Evolutionary conservation across 2,329 filamentous ascomycete species (phyloP), one percentile per base, ranked within the genome.

Genomic region (Cladophialophora carrionii): DNA sequence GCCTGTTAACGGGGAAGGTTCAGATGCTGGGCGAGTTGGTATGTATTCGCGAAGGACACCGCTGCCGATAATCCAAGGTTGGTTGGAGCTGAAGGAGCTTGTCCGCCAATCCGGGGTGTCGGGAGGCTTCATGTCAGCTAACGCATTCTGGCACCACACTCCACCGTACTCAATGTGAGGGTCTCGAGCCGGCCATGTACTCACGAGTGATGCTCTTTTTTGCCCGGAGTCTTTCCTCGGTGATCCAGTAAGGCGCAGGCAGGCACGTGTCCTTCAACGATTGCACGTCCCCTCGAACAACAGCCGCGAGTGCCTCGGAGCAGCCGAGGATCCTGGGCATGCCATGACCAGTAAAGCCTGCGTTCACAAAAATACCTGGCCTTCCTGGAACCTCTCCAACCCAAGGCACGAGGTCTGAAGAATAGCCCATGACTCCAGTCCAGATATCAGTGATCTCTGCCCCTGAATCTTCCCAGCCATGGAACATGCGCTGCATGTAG

Each of bases 291-390:
- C 64, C 67, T 8, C 62, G 32, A 64, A 73, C 10, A 58, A 77
- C 66, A 71, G 69, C 22, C 74, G 59, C 67, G 87, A 80, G 83
- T 88, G 86, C 32, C 77, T 75, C 1, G 81, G 83, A 64, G 89
- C 70, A 0, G 83, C 87, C 69, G 22, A 69, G 84, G 61, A 85
- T 85, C 34, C 86, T 74, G 0, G 87, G 87, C 87, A 89, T 89
- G 0, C 87, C 86, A 73, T 89, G 86, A 0, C 88, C 88, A 68
- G 88, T 87, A 68, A 89, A 89, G 6, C 85, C 82, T 2, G 84
- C 85, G 34, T 81, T 79, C 0, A 87, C 77, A 79, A 83, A 88
- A 24, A 89, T 71, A 0, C 81, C 79, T 2, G 75, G 70, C 58
- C 75, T 74, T 2, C 74, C 77, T 1, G 81, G 82, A 57, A 81